Base-by-base conservation (phyloP, 208 protist genomes). In the Trypanosoma rangeli region DNA sequence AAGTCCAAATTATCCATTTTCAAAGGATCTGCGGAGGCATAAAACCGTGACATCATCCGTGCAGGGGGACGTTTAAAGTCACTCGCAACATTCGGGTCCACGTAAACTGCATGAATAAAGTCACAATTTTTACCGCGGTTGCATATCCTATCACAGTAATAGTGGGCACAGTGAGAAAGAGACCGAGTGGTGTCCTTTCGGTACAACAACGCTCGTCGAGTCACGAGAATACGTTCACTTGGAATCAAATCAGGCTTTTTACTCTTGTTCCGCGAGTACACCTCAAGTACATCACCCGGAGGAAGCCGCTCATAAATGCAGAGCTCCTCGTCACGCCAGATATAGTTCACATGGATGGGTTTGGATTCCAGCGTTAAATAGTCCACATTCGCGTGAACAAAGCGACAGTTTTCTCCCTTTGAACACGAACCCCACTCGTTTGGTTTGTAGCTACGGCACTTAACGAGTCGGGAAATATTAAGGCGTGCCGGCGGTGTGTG, bases 81-180 rank as follows among this genome's bases (percentile, higher is more conserved):
- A 37, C 78, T 73, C 68, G 82, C 70, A 64, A 89, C 80, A 42
- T 50, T 90, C 13, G 87, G 85, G 49, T 95, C 90, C 3, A 95
- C 78, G 73, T 92, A 83, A n/a, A 92, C 68, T 50, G 80, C 67
- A 68, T 95, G 90, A 58, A 95, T 85, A 46, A 91, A 93, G 69
- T 80, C 81, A 68, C 90, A 90, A 48, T 76, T 64, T 70, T 90
- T 82, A 15, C 84, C 90, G 39, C 80, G 82, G 62, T 86, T 90
- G 82, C 90, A 95, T 74, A 93, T 86, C 42, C 87, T 79, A 69
- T 93, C 90, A 78, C 83, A 87, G 77, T 85, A 89, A 69, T 90
- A 95, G 37, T 92, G 85, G 31, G 85, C 80, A 73, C 90, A 95
- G 78, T 92, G 90, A 20, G 79, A 85, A 53, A 91, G 84, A 20